Evolutionary conservation across 768 basidiomycete genomes (phyloP).

Genomic region (Tylopilus plumbeoviolaceoides): DNA sequence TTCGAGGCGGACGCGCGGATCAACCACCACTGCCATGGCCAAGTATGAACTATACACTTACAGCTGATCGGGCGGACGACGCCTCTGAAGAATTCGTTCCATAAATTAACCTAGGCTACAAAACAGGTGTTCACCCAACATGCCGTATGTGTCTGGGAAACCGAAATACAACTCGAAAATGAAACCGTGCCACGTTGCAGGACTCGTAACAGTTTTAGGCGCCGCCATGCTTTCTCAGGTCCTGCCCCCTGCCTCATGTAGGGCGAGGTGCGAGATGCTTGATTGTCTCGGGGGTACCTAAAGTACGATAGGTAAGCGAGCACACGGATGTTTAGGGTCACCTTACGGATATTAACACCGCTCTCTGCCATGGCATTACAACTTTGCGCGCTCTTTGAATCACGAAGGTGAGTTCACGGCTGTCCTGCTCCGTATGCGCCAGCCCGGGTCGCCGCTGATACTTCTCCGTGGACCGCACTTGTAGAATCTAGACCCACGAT

Average conservation of each 20-base stretch:
- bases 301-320: slow-evolving; percentile 5
- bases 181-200: slow-evolving; percentile 13
- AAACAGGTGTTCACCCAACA: background rate
- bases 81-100: background rate
- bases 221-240: slow-evolving; percentile 10
- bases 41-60: background rate
- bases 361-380: slow-evolving; percentile 16
- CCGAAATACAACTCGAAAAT: background rate
- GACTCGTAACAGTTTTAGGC: background rate
- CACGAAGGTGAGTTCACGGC: slow-evolving; percentile 16
- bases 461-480: slow-evolving; percentile 10
- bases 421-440: slow-evolving; percentile 1
- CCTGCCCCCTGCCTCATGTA: slow-evolving; percentile 19
- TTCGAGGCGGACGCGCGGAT: background rate
- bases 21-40: background rate
- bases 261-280: background rate
- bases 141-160: slow-evolving; percentile 4
- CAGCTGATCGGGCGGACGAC: slow-evolving; percentile 1
- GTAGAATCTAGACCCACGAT: slow-evolving; percentile 20
- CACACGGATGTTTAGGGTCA: background rate
- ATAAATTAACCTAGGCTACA: slow-evolving; percentile 8
- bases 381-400: slow-evolving; percentile 25
- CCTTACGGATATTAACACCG: slow-evolving; percentile 21
- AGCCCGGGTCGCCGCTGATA: slow-evolving; percentile 7
- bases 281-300: slow-evolving; percentile 26